Evolutionary conservation across 495 filamentous ascomycete species (phyloP), one percentile per base, ranked within the genome.

Genomic region (Usnea hakonensis): DNA sequence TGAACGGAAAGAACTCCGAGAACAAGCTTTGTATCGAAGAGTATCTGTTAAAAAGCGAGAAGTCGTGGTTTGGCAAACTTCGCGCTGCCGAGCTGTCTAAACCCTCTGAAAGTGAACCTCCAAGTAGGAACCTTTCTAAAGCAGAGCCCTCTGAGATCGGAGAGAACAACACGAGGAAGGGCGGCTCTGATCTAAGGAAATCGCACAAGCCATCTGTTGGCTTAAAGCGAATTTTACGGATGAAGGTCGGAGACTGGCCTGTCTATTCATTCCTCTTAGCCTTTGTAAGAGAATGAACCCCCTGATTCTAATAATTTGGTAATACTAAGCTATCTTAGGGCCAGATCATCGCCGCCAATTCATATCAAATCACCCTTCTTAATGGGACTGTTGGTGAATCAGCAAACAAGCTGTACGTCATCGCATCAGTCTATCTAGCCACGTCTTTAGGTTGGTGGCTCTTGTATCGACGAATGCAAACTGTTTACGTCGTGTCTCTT

Each of bases 251-350:
- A 23, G 83, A 87, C 64, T 91, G 88, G 88, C 88, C 87, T 0
- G 64, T 90, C 13, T 91, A 91, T 72, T 82, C 86, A 6, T 78
- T 91, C 62, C 76, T 90, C 44, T 76, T 88, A 19, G 85, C 85
- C 48, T 75, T 89, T 43, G 71, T 73, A 60, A 69, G 70, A 66
- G 16, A 60, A 33, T 55, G 5, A 19, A 8, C 8, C 16, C 19
- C 9, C 30, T 38, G 11, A 9, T 23, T n/a, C 9, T 21, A 19
- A 38, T 35, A 48, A 28, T 17, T 13, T 26, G n/a, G 62, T n/a
- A n/a, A n/a, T n/a, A n/a, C n/a, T n/a, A 44, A 23, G 1, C 1
- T 10, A 10, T 9, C 3, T 21, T 23, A 44, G 41, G 84, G 83
- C 5, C 85, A 88, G 67, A 81, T 88, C 62, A 79, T 88, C 41